These are phyloP conservation scores for Aspergillus leporis DNA, from an alignment of 495 filamentous ascomycete species.

Conservation along the genomic window DNA sequence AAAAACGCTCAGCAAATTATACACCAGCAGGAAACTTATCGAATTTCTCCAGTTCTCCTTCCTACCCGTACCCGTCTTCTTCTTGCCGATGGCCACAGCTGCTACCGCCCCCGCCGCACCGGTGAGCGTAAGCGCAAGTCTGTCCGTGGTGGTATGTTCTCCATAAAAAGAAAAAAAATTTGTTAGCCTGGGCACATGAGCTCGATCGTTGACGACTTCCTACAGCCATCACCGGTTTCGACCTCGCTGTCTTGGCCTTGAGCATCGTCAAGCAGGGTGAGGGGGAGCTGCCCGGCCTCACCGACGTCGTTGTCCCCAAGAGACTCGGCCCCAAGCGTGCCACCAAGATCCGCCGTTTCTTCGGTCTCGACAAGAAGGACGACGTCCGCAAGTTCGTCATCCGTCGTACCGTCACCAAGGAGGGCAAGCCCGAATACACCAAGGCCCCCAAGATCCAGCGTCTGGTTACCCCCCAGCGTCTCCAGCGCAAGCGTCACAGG, in stretches of 20 bases:
- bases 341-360: constrained; percentile 98
- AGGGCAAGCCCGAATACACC: constrained; percentile 97
- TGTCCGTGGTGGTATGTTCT: constrained; percentile 75
- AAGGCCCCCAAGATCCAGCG: constrained; percentile 99
- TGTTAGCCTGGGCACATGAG: not conserved
- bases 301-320: constrained; percentile 96
- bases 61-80: constrained; percentile 96
- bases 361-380: constrained; percentile 98
- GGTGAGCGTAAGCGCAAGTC: constrained; percentile 99
- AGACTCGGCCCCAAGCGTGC: constrained; percentile 97
- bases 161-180: not conserved
- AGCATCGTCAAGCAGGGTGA: constrained; percentile 97
- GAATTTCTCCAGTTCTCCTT: constrained; percentile 61
- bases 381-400: constrained; percentile 99
- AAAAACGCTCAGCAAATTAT: constrained; percentile 13
- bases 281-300: constrained; percentile 86
- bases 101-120: constrained; percentile 95
- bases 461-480: constrained; percentile 97
- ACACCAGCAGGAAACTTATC: constrained; percentile 31
- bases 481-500: constrained; percentile 98
- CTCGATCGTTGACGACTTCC: constrained; percentile 16
- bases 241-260: constrained; percentile 90
- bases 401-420: constrained; percentile 95
- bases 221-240: constrained; percentile 81
- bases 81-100: constrained; percentile 81